Base-by-base conservation (phyloP, 2,329 filamentous ascomycete species). In the Hypomyces rosellus region DNA sequence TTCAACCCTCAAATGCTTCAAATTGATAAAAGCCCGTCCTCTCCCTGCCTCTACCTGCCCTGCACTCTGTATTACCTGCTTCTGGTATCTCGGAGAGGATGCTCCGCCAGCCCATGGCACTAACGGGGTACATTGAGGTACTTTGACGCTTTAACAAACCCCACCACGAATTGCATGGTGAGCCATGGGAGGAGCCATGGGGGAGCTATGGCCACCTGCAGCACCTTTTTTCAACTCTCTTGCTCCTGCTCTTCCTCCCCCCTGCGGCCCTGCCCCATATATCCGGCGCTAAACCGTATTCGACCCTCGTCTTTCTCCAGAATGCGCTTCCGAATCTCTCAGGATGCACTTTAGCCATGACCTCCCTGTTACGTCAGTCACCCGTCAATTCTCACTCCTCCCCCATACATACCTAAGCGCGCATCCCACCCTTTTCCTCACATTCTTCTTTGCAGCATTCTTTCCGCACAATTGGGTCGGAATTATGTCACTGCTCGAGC, bases 71-170 rank as follows among this genome's bases (percentile, higher is more conserved):
- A 30, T 30, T 30, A 30, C 25, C 25, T 8, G 25, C 25, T 30
- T 30, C 25, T 30, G 25, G 25, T 30, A 4, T 30, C 25, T 38
- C 49, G 49, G 49, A 51, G 49, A 44, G 37, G 46, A 30, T 42
- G 33, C 49, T 51, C 49, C 49, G 45, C 44, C 49, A 37, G 5
- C 13, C 3, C 2, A 22, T 16, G 44, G 42, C 45, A 43, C 34
- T 16, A n/a, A 15, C 22, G 34, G 38, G 34, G 45, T 51, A 51
- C 49, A 42, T 51, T 38, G 12, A 9, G 9, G 22, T 46, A 51
- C 49, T 38, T 34, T n/a, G 7, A 5, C 25, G 33, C 11, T 44
- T 39, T 51, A 51, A 51, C 45, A 51, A 51, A 45, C 49, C 34
- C 38, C 38, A n/a, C 37, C 30, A 38, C 12, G 14, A 34, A 25